A percentile compares a stretch with the other conserved stretches of the same genome.
Conservation (phyloP, 2,329 filamentous ascomycete genomes). For the Penicillium sp. region DNA sequence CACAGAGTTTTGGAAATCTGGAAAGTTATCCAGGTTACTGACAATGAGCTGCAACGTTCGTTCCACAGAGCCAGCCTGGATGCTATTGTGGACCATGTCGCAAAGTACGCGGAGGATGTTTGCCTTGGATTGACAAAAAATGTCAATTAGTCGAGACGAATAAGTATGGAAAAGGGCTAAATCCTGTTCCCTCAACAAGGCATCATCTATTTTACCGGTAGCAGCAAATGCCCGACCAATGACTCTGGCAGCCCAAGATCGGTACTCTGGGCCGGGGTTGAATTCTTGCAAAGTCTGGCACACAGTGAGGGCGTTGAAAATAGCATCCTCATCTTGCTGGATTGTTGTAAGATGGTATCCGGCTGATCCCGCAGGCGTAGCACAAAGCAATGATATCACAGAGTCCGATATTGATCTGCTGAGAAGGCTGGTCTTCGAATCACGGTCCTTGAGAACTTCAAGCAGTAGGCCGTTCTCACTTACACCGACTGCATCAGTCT, state of each 20-base stretch:
- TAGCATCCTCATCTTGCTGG: conserved; percentile 67
- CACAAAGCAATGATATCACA: conserved; percentile 63
- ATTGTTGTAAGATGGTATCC: conserved; percentile 70
- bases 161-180: conserved; percentile 29
- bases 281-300: conserved; percentile 76
- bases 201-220: conserved; percentile 65
- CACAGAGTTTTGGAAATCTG: conserved; percentile 41
- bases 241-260: conserved; percentile 83
- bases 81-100: conserved; percentile 63
- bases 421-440: conserved; percentile 66
- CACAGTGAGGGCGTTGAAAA: conserved; percentile 67
- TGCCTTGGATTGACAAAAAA: conserved; percentile 59
- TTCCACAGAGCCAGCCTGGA: conserved; percentile 55
- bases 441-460: conserved; percentile 78
- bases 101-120: conserved; percentile 67
- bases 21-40: conserved; percentile 35
- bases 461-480: conserved; percentile 80
- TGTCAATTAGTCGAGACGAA: conserved; percentile 17
- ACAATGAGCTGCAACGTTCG: conserved; percentile 50
- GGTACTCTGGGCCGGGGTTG: conserved; percentile 69
- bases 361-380: conserved; percentile 69
- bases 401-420: conserved; percentile 66
- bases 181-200: conserved; percentile 51
- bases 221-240: conserved; percentile 83
- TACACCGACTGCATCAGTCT: conserved; percentile 71